phyloP scores from a whole-genome alignment of 2,329 filamentous ascomycete species.

The Nemania sp. region DNA sequence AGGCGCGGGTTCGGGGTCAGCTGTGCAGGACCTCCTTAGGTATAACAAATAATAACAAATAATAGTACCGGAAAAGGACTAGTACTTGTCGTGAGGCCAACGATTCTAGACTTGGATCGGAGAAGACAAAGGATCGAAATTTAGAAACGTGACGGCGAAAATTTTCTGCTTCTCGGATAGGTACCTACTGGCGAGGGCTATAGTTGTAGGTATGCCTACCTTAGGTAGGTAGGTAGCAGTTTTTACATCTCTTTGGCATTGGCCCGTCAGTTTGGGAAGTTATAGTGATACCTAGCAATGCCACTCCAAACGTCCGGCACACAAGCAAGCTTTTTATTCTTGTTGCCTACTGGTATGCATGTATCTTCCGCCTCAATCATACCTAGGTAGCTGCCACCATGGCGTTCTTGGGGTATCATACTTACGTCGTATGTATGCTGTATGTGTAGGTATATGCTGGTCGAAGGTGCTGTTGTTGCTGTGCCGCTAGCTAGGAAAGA shows the following conservation, averaged over 20 bases:
- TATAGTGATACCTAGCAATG: too few relatives aligned
- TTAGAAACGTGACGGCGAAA: conserved; percentile 11
- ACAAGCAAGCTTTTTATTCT: not conserved
- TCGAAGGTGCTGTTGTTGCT: not conserved
- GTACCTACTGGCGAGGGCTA: too few relatives aligned
- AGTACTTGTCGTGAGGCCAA: not conserved
- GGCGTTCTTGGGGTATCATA: too few relatives aligned
- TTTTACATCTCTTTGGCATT: too few relatives aligned
- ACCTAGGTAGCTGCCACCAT: too few relatives aligned
- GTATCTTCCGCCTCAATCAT: conserved; percentile 10
- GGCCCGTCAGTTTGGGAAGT: too few relatives aligned
- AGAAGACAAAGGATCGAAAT: conserved; percentile 2
- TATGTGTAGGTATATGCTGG: too few relatives aligned
- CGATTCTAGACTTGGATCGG: conserved; percentile 6
- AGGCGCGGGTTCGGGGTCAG: conserved; percentile 22
- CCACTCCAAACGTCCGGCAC: too few relatives aligned
- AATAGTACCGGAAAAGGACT: conserved; percentile 19
- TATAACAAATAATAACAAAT: conserved; percentile 4
- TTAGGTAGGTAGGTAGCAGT: too few relatives aligned
- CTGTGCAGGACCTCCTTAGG: not conserved
- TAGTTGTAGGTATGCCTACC: too few relatives aligned
- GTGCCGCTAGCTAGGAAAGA: conserved; percentile 1
- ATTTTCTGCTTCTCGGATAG: conserved; percentile 1
- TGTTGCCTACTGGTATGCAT: not conserved
- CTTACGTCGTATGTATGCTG: too few relatives aligned